Conservation (phyloP, 208 protist species). For the Herpetomonas tarakana region DNA sequence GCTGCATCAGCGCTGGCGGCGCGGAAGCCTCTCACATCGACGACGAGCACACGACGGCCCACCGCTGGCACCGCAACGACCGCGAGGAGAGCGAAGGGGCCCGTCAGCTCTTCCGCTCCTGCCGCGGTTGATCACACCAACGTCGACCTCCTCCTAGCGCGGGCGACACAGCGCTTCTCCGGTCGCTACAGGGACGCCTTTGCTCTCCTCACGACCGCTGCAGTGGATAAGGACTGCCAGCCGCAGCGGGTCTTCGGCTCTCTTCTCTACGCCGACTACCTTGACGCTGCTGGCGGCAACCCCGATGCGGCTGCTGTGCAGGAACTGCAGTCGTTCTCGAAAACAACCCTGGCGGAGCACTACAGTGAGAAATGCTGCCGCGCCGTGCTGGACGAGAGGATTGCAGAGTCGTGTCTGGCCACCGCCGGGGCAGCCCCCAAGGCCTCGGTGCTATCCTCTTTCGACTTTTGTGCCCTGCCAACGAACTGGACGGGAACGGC, state of each 20-base stretch:
- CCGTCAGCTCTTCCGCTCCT: conserved; percentile 2
- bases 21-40: neutral
- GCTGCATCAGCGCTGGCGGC: neutral
- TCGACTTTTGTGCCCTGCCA: conserved; percentile 61
- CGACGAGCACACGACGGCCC: neutral
- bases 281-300: conserved; percentile 24
- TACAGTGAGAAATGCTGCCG: conserved; percentile 16
- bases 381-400: conserved; percentile 15
- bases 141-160: conserved; percentile 46
- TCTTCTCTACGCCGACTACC: conserved; percentile 47
- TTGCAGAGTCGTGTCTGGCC: conserved; percentile 21
- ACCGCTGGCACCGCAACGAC: neutral
- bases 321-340: conserved; percentile 30
- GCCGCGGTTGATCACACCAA: conserved; percentile 29
- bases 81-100: neutral
- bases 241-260: conserved; percentile 37
- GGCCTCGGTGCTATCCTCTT: conserved; percentile 36
- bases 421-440: neutral
- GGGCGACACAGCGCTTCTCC: conserved; percentile 48
- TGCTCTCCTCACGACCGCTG: conserved; percentile 28
- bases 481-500: conserved; percentile 38
- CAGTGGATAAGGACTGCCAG: conserved; percentile 31
- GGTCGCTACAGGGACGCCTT: conserved; percentile 56
- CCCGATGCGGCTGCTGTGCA: conserved; percentile 37
- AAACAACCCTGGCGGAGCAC: conserved; percentile 11